Conservation (phyloP, 129 eudicot genomes). For the Centella asiatica region DNA sequence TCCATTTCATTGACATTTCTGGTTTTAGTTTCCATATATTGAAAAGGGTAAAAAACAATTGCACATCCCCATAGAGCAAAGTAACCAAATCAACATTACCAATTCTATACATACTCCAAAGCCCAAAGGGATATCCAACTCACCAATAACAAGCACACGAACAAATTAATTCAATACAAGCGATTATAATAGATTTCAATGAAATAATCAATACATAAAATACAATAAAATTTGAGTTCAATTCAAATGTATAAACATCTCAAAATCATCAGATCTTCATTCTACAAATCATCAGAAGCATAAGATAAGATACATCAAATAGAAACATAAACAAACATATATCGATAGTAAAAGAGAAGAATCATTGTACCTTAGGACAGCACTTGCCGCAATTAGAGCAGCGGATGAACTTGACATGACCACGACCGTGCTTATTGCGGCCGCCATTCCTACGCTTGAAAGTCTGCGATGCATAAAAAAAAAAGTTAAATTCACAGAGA, state of each 20-base stretch:
- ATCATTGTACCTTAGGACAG: conserved; percentile 58
- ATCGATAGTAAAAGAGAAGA: neutral
- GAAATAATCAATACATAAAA: neutral
- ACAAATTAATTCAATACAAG: too few species aligned
- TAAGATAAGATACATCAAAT: neutral
- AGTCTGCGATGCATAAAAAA: conserved; percentile 32
- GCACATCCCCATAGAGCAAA: neutral
- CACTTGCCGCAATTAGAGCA: conserved; percentile 90
- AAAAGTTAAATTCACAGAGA: too few species aligned
- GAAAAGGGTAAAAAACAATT: too few species aligned
- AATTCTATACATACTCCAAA: neutral
- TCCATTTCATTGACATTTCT: too few species aligned
- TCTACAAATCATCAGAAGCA: neutral
- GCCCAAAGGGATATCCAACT: too few species aligned
- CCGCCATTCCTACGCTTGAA: conserved; percentile 87
- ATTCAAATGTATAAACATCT: neutral
- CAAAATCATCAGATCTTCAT: neutral
- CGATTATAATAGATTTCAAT: too few species aligned
- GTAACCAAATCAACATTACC: neutral
- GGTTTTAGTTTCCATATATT: neutral
- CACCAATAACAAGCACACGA: too few species aligned
- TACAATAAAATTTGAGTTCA: neutral
- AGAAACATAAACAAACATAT: neutral
- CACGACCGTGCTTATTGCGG: conserved; percentile 88
- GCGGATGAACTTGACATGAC: conserved; percentile 66